Evolutionary conservation across 352 stramenopile species (phyloP).

Genomic region (Peronospora destructor): DNA sequence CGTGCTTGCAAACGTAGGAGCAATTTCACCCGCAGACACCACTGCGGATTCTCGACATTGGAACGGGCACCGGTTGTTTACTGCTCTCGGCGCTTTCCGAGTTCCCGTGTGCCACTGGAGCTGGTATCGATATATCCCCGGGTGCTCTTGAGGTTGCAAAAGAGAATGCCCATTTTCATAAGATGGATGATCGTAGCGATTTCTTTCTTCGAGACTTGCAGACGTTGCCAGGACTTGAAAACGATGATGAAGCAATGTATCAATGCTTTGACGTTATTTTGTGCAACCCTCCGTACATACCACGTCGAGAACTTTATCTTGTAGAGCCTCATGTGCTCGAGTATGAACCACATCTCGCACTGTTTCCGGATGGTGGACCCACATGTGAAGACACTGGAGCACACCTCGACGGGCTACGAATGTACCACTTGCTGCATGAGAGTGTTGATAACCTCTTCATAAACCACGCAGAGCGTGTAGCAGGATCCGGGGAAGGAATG

Average conservation of each 20-base stretch:
- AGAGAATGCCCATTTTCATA: slow-evolving; percentile 38
- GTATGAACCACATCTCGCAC: slow-evolving; percentile 61
- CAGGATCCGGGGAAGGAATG: background rate
- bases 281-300: slow-evolving; percentile 74
- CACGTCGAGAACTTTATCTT: slow-evolving; percentile 41
- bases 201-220: slow-evolving; percentile 31
- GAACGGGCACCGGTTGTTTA: slow-evolving; percentile 64
- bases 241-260: slow-evolving; percentile 20
- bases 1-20: slow-evolving; percentile 16
- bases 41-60: slow-evolving; percentile 59
- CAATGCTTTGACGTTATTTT: slow-evolving; percentile 61
- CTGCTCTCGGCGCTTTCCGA: slow-evolving; percentile 53
- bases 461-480: background rate
- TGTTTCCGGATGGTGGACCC: slow-evolving; percentile 52
- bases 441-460: slow-evolving; percentile 35
- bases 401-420: slow-evolving; percentile 35
- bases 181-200: slow-evolving; percentile 15
- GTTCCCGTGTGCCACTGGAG: slow-evolving; percentile 45
- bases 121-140: slow-evolving; percentile 55
- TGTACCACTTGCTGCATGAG: slow-evolving; percentile 41
- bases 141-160: slow-evolving; percentile 45
- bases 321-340: slow-evolving; percentile 50
- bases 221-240: slow-evolving; percentile 9
- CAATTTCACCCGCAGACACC: slow-evolving; percentile 33
- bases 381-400: slow-evolving; percentile 2